These are phyloP conservation scores for Teratosphaeria viscida DNA, from an alignment of 2,329 filamentous ascomycete species.

Conservation along the genomic window DNA sequence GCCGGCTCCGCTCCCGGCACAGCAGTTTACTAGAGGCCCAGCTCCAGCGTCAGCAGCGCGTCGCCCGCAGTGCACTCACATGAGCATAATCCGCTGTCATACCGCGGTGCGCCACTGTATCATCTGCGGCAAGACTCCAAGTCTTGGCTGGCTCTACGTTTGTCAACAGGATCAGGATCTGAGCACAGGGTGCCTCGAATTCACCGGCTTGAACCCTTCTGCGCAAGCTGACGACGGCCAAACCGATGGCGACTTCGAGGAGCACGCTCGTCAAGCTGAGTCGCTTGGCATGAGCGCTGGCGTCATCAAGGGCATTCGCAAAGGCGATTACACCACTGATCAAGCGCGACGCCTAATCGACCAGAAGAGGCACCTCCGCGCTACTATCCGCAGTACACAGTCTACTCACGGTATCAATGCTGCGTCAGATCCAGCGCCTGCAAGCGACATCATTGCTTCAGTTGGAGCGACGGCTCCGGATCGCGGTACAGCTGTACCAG, in stretches of 20 bases:
- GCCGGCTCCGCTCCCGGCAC: constrained; percentile 6
- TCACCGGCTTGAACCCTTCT: neutral
- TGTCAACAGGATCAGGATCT: constrained; percentile 52
- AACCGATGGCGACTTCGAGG: constrained; percentile 10
- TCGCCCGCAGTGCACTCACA: constrained; percentile 50
- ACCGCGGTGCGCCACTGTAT: constrained; percentile 26
- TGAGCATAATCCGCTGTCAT: constrained; percentile 57
- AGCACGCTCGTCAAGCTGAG: constrained; percentile 14
- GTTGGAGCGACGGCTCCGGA: constrained; percentile 8
- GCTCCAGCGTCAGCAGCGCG: constrained; percentile 1
- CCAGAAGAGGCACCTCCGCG: constrained; percentile 31
- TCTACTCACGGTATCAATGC: neutral
- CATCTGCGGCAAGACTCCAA: constrained; percentile 45
- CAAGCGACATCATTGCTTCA: constrained; percentile 17
- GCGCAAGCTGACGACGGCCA: constrained; percentile 2
- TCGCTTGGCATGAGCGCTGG: constrained; percentile 28
- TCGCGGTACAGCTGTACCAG: constrained; percentile 1
- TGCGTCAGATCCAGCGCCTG: neutral
- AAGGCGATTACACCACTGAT: constrained; percentile 32
- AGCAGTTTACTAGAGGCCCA: constrained; percentile 1
- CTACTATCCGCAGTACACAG: constrained; percentile 13
- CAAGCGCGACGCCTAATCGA: constrained; percentile 32
- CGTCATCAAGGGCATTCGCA: constrained; percentile 32
- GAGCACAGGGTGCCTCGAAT: constrained; percentile 1
- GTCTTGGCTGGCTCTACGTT: constrained; percentile 61